Conservation (phyloP, 345 rosid genomes). For the Trapa incisa region DNA sequence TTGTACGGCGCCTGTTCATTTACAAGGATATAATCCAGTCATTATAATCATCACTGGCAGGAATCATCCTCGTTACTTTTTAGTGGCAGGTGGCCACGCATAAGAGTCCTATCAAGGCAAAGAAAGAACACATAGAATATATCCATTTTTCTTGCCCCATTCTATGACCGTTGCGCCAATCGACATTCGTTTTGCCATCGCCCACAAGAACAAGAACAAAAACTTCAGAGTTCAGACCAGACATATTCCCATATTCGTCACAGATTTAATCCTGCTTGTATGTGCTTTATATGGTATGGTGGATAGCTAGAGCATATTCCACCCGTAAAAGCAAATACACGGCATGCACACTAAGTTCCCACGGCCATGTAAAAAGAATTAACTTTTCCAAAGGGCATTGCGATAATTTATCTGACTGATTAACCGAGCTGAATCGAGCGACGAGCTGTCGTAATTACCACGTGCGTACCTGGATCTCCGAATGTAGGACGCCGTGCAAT, state of each 20-base stretch:
- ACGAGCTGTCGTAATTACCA: no score
- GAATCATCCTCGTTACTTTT: not conserved
- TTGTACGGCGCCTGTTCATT: conserved; percentile 36
- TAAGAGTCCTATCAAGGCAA: not conserved
- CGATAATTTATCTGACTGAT: no score
- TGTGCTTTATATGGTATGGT: conserved; percentile 15
- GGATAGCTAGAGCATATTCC: conserved; percentile 22
- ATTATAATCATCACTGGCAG: not conserved
- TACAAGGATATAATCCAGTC: not conserved
- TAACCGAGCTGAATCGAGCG: no score
- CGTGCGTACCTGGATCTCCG: conserved; percentile 47
- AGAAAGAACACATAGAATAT: not conserved
- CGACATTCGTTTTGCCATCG: not conserved
- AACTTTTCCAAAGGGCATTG: not conserved
- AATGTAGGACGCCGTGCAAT: conserved; percentile 58
- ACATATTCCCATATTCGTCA: not conserved
- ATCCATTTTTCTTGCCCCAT: not conserved
- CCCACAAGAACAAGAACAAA: not conserved
- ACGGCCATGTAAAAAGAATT: not conserved
- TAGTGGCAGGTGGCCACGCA: not conserved
- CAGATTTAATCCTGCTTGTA: not conserved
- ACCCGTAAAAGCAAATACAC: conserved; percentile 5
- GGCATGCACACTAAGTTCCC: not conserved
- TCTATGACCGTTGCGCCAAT: not conserved
- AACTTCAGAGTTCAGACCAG: not conserved